Conservation (phyloP, 768 basidiomycete genomes). For the Tulasnella calospora region DNA sequence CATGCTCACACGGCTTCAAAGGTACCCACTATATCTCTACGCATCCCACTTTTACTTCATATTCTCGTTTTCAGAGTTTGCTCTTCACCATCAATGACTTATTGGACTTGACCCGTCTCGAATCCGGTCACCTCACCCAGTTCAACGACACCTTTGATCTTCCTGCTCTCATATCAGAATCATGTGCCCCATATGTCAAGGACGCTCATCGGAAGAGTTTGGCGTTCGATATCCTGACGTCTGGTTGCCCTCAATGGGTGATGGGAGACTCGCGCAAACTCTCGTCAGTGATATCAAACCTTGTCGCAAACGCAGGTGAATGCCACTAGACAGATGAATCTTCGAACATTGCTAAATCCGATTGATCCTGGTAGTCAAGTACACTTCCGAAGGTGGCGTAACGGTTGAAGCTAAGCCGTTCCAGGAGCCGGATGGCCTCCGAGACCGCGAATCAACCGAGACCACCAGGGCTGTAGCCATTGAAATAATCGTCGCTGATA, state of each 20-base stretch:
- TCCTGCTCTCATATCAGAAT: slow-evolving; percentile 54
- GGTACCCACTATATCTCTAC: slow-evolving; percentile 35
- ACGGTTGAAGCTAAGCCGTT: slow-evolving; percentile 52
- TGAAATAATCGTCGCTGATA: slow-evolving; percentile 67
- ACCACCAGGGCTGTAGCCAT: slow-evolving; percentile 48
- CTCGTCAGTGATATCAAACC: slow-evolving; percentile 67
- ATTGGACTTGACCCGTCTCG: slow-evolving; percentile 70
- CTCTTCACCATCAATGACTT: slow-evolving; percentile 82
- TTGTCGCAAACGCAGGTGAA: slow-evolving; percentile 70
- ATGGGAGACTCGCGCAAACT: slow-evolving; percentile 72
- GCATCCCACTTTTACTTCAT: not conserved
- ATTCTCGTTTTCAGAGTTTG: slow-evolving; percentile 46
- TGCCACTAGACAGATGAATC: slow-evolving; percentile 14
- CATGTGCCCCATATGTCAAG: slow-evolving; percentile 55
- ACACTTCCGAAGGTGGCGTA: slow-evolving; percentile 58
- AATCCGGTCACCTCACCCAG: slow-evolving; percentile 67
- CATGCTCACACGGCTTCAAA: slow-evolving; percentile 73
- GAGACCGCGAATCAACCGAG: slow-evolving; percentile 31
- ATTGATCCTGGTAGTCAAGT: slow-evolving; percentile 52
- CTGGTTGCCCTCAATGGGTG: slow-evolving; percentile 52
- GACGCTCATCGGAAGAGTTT: slow-evolving; percentile 63
- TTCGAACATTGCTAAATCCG: not conserved
- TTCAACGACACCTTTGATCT: slow-evolving; percentile 76
- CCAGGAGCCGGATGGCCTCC: slow-evolving; percentile 50
- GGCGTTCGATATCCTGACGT: slow-evolving; percentile 53